A percentile compares a stretch with the other conserved stretches of the same genome.
phyloP scores from a whole-genome alignment of 805 yeast genomes.

The Zygosaccharomyces bisporus region DNA sequence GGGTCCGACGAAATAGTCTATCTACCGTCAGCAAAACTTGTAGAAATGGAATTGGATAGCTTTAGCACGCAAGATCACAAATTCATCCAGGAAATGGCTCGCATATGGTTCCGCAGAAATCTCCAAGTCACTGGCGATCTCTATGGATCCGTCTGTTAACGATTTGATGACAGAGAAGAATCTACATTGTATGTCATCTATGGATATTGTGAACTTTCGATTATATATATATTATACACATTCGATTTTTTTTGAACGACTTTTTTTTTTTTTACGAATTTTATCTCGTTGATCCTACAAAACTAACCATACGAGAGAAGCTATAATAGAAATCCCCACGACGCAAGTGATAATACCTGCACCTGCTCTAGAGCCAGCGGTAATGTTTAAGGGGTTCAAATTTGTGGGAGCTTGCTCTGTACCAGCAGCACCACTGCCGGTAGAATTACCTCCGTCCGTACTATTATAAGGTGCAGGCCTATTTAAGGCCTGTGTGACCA shows the following conservation, averaged over 20 bases:
- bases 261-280: neutral
- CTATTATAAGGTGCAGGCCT: conserved; percentile 60
- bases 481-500: conserved; percentile 37
- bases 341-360: conserved; percentile 65
- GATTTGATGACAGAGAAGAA: no score
- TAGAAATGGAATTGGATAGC: conserved; percentile 31
- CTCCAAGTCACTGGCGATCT: conserved; percentile 13
- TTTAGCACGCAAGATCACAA: conserved; percentile 32
- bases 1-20: conserved; percentile 15
- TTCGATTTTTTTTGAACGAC: neutral
- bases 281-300: conserved; percentile 19
- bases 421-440: conserved; percentile 69
- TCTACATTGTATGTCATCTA: no score
- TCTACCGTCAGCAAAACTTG: conserved; percentile 22
- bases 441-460: conserved; percentile 63
- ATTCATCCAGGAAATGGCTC: conserved; percentile 23
- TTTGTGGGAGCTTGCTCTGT: conserved; percentile 40
- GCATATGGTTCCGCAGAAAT: conserved; percentile 24
- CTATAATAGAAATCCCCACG: conserved; percentile 44
- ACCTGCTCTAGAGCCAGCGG: conserved; percentile 55
- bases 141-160: conserved; percentile 11
- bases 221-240: neutral
- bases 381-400: conserved; percentile 41
- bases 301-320: conserved; percentile 45
- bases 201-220: no score